These are phyloP conservation scores for Pseudopyrenochaeta lycopersici DNA, from an alignment of 2,329 filamentous ascomycete species.

Conservation along the genomic window DNA sequence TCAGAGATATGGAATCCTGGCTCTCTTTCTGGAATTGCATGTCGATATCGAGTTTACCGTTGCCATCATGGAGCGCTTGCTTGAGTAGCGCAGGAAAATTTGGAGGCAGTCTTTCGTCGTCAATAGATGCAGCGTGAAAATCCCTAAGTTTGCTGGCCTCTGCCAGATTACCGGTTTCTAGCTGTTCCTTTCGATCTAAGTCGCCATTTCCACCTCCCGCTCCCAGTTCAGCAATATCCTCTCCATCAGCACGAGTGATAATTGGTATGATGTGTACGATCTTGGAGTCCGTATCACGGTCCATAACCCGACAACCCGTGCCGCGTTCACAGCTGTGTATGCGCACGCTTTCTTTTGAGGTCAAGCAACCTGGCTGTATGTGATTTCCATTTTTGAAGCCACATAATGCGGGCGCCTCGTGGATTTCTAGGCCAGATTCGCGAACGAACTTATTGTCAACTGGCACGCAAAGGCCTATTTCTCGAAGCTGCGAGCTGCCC, in stretches of 20 bases:
- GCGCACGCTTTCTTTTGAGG: constrained; percentile 66
- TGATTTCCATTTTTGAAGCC: constrained; percentile 81
- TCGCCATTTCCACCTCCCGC: constrained; percentile 83
- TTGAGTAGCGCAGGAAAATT: constrained; percentile 49
- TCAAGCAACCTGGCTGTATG: constrained; percentile 75
- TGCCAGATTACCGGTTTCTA: constrained; percentile 64
- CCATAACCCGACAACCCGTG: constrained; percentile 65
- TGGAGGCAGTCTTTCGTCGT: constrained; percentile 43
- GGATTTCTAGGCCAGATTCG: constrained; percentile 51
- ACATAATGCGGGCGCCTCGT: constrained; percentile 72
- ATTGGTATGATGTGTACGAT: constrained; percentile 83
- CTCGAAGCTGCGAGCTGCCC: constrained; percentile 27
- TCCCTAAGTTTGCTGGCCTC: constrained; percentile 63
- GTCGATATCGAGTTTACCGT: constrained; percentile 36
- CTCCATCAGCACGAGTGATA: constrained; percentile 70
- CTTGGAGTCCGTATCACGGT: constrained; percentile 53
- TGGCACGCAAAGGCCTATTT: constrained; percentile 50
- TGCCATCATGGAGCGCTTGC: constrained; percentile 18
- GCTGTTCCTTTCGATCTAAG: constrained; percentile 71
- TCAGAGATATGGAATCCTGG: constrained; percentile 37
- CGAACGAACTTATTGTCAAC: constrained; percentile 30
- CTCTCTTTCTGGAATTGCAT: constrained; percentile 32
- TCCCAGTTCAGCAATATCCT: constrained; percentile 75
- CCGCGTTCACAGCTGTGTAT: constrained; percentile 89
- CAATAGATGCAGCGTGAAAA: constrained; percentile 57